Evolutionary conservation across 352 stramenopile species (phyloP), one percentile per base, ranked within the genome.

Genomic region (Phytophthora nicotianae): DNA sequence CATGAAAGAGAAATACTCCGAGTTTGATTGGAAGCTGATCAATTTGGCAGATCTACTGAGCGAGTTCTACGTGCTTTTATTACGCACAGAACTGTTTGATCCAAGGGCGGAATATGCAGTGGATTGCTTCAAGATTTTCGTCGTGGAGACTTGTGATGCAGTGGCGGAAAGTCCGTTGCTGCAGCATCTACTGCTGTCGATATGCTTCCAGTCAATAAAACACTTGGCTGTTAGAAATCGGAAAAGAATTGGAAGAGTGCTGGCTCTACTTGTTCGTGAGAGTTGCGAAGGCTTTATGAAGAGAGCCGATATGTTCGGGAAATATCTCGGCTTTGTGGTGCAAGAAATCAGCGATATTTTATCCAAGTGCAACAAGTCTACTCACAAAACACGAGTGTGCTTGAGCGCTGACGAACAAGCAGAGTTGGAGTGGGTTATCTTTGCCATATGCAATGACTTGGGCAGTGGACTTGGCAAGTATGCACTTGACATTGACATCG

Each of bases 341-440:
- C 72, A 89, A 63, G 78, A 91, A 48, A 87, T 95, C n/a, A 75
- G 79, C n/a, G 67, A 77, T 43, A 82, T 93, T 20, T 62, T 90
- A 11, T 74, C 70, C 33, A 62, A 62, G 20, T 72, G 66, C 23
- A 64, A 52, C 24, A 13, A 35, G 9, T n/a, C 26, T 45, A 19
- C 19, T 32, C 19, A 13, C 38, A 20, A 45, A 21, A 19, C 21
- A 6, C 50, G 13, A 19, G 4, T 42, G 13, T 41, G 47, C 16
- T 74, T 90, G 33, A 74, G 75, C 19, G 67, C 56, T 33, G 85
- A 90, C 43, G 74, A 86, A 49, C 83, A 81, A 59, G 82, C 74
- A 20, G 73, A 91, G 42, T 59, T 94, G 48, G 86, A 94, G 52
- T 89, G 83, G 76, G 65, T 94, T 10, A 78, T 94, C 42, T 91